A percentile compares a stretch with the other conserved stretches of the same genome.
phyloP scores from a whole-genome alignment of 108 stramenopile genomes.

The Cylindrotheca fusiformis region DNA sequence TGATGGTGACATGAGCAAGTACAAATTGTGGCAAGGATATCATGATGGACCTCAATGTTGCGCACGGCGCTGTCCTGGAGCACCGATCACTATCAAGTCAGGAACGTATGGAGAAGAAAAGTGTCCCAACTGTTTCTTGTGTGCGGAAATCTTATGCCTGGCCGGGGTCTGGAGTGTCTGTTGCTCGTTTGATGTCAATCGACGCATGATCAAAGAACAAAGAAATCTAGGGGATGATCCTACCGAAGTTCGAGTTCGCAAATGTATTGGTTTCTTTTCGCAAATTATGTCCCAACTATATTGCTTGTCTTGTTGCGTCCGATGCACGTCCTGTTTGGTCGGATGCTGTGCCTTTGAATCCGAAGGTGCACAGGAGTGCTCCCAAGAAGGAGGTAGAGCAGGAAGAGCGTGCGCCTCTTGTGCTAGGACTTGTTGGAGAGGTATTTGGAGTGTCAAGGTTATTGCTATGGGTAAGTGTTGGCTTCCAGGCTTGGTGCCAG shows the following conservation, averaged over 20 bases:
- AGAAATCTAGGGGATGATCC: conserved; percentile 50
- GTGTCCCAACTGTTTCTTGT: conserved; percentile 45
- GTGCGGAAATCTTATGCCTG: conserved; percentile 43
- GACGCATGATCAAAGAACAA: conserved; percentile 47
- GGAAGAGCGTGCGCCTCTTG: conserved; percentile 46
- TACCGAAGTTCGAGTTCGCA: conserved; percentile 49
- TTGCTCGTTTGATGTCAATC: conserved; percentile 63
- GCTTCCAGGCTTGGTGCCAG: too few species aligned
- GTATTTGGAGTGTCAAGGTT: conserved; percentile 37
- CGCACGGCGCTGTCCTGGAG: conserved; percentile 46
- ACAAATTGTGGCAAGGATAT: conserved; percentile 65
- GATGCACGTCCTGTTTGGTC: conserved; percentile 26
- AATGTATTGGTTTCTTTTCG: conserved; percentile 46
- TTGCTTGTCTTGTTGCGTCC: conserved; percentile 30
- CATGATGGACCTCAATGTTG: conserved; percentile 61
- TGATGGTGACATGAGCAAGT: conserved; percentile 60
- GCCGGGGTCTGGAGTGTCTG: conserved; percentile 53
- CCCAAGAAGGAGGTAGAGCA: conserved; percentile 45
- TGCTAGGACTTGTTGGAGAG: conserved; percentile 49
- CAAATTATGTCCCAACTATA: conserved; percentile 25
- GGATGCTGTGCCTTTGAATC: conserved; percentile 50
- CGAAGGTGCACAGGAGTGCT: conserved; percentile 60
- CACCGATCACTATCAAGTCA: conserved; percentile 51
- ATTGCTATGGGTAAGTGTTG: conserved; percentile 33
- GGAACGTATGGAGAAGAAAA: conserved; percentile 61